These are phyloP conservation scores for Polygonum aviculare DNA, from an alignment of 148 eudicot genomes.

Conservation along the genomic window DNA sequence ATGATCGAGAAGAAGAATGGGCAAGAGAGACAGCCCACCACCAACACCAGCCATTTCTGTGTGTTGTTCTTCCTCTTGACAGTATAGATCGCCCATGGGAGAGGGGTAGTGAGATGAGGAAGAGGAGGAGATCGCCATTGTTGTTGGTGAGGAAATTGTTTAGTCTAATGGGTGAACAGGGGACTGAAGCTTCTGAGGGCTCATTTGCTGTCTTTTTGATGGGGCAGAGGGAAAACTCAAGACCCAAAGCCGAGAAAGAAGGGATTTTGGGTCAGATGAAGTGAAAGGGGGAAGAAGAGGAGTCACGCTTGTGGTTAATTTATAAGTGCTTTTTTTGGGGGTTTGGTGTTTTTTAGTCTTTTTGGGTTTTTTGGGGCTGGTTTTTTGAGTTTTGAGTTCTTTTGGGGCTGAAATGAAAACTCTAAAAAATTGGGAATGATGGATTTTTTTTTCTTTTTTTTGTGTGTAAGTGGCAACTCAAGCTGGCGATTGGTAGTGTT, in stretches of 20 bases:
- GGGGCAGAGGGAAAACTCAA: slow-evolving; percentile 6
- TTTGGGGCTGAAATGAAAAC: neutral
- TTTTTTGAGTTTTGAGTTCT: neutral
- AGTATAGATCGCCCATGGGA: neutral
- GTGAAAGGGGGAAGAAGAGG: neutral
- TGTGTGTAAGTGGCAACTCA: neutral
- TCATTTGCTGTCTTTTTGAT: neutral
- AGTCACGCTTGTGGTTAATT: slow-evolving; percentile 8
- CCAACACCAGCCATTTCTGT: neutral
- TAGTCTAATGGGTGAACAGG: neutral
- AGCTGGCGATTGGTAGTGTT: neutral
- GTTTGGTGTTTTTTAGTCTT: neutral
- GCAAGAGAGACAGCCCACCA: neutral
- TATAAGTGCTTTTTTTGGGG: neutral
- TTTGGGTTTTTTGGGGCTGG: neutral
- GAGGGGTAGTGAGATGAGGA: neutral
- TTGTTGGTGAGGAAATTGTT: neutral
- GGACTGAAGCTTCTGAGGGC: neutral
- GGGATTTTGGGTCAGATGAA: neutral
- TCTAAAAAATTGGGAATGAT: neutral
- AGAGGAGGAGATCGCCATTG: neutral
- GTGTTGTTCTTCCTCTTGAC: neutral
- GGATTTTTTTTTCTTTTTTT: neutral
- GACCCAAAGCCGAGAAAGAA: slow-evolving; percentile 5
- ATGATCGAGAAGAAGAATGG: neutral